phyloP scores from a whole-genome alignment of 2,329 filamentous ascomycete species.

The Pyrenochaeta sp. region DNA sequence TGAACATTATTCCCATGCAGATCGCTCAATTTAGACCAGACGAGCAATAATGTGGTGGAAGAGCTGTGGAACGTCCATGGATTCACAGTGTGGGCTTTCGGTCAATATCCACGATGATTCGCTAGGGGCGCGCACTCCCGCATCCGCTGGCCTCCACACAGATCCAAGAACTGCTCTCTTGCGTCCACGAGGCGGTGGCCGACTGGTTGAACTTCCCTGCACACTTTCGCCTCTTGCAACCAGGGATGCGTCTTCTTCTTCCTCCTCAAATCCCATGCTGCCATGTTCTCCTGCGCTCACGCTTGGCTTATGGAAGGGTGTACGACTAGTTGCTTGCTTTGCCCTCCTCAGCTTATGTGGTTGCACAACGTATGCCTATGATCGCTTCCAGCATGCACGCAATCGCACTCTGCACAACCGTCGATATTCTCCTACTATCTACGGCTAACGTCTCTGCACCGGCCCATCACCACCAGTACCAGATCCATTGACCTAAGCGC shows the following conservation, averaged over 20 bases:
- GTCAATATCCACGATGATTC: constrained; percentile 22
- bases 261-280: constrained; percentile 27
- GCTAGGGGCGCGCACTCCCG: constrained; percentile 22
- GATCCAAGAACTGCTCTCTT: constrained; percentile 21
- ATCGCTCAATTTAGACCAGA: constrained; percentile 8
- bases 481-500: constrained; percentile 46
- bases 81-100: constrained; percentile 17
- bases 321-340: constrained; percentile 36
- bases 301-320: constrained; percentile 16
- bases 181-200: constrained; percentile 39
- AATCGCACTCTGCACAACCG: constrained; percentile 42
- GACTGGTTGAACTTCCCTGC: constrained; percentile 31
- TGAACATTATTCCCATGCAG: constrained; percentile 6
- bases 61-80: constrained; percentile 12
- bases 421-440: constrained; percentile 31
- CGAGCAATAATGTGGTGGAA: constrained; percentile 11
- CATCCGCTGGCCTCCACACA: constrained; percentile 18
- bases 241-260: constrained; percentile 11
- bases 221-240: constrained; percentile 16
- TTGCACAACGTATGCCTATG: constrained; percentile 43
- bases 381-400: constrained; percentile 48
- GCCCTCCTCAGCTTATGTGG: constrained; percentile 37
- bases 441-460: constrained; percentile 27
- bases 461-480: constrained; percentile 37
- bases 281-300: constrained; percentile 31